phyloP scores from a whole-genome alignment of 208 protist species.

The Trypanosoma congolense region DNA sequence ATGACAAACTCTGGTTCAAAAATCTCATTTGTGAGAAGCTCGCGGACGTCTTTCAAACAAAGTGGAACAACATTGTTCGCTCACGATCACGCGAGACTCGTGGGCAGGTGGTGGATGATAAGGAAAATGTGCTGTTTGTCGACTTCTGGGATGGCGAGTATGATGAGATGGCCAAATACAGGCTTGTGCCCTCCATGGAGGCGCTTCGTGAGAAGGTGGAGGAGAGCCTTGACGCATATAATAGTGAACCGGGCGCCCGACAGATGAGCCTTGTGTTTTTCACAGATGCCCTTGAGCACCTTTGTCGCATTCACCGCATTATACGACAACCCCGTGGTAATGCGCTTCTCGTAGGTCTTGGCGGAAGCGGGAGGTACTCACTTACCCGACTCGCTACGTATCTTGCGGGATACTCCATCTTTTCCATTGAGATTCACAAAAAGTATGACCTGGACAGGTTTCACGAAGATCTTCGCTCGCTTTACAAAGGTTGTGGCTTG shows the following conservation, averaged over 20 bases:
- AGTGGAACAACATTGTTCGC: slow-evolving; percentile 91
- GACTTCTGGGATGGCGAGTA: slow-evolving; percentile 92
- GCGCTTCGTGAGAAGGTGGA: slow-evolving; percentile 89
- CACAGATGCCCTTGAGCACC: slow-evolving; percentile 95
- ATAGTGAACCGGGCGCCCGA: slow-evolving; percentile 84
- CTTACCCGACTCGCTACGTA: slow-evolving; percentile 95
- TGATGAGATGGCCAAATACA: slow-evolving; percentile 93
- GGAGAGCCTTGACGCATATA: slow-evolving; percentile 92
- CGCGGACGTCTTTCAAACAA: slow-evolving; percentile 87
- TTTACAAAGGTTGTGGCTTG: slow-evolving; percentile 93
- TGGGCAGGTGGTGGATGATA: slow-evolving; percentile 46
- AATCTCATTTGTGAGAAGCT: slow-evolving; percentile 91
- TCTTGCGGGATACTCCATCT: slow-evolving; percentile 93
- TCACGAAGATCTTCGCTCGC: slow-evolving; percentile 95
- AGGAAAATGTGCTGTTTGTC: slow-evolving; percentile 91
- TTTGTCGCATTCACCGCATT: slow-evolving; percentile 96
- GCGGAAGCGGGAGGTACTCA: slow-evolving; percentile 95
- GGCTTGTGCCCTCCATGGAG: slow-evolving; percentile 89
- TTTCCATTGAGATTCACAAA: slow-evolving; percentile 96
- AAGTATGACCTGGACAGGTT: slow-evolving; percentile 95
- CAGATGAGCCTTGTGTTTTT: slow-evolving; percentile 98
- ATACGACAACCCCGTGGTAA: slow-evolving; percentile 96
- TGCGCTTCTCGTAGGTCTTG: slow-evolving; percentile 96
- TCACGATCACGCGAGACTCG: slow-evolving; percentile 53
- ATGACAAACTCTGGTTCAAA: slow-evolving; percentile 93